These are phyloP conservation scores for Bacidia rubella DNA, from an alignment of 495 filamentous ascomycete species.

Conservation along the genomic window DNA sequence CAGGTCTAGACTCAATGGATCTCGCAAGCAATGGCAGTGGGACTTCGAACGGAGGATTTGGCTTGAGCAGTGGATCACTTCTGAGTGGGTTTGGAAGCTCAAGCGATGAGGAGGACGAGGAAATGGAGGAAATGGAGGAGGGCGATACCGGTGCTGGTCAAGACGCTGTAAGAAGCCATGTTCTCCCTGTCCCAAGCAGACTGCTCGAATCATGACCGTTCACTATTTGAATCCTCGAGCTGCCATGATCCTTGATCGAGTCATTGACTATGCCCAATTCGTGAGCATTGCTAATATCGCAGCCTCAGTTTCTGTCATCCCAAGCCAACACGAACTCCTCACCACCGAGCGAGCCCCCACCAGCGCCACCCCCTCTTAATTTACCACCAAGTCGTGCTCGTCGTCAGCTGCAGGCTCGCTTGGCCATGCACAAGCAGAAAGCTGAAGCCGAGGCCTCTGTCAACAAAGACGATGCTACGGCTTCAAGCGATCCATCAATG, in stretches of 20 bases:
- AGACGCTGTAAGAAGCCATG: conserved; percentile 45
- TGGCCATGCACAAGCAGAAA: conserved; percentile 62
- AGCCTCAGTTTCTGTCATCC: background rate
- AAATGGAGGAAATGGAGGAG: conserved; percentile 79
- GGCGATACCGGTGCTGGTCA: conserved; percentile 33
- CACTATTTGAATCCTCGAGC: too few relatives aligned
- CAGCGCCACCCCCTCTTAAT: conserved; percentile 55
- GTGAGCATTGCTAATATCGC: conserved; percentile 5
- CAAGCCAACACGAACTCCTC: conserved; percentile 18
- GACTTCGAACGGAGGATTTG: conserved; percentile 52
- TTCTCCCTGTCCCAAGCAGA: background rate
- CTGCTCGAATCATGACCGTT: background rate
- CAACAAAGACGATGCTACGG: conserved; percentile 13
- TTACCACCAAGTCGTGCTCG: conserved; percentile 77
- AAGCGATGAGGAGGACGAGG: conserved; percentile 93
- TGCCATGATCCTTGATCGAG: too few relatives aligned
- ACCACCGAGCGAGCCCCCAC: conserved; percentile 29
- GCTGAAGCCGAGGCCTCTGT: conserved; percentile 21
- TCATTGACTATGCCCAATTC: background rate
- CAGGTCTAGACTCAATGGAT: conserved; percentile 63
- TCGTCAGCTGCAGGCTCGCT: conserved; percentile 66
- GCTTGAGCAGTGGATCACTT: conserved; percentile 49
- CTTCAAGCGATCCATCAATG: background rate
- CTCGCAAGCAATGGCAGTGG: conserved; percentile 51
- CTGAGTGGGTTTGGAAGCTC: conserved; percentile 91